These are phyloP conservation scores for Diaporthe velutina DNA, from an alignment of 2,329 filamentous ascomycete genomes.

Conservation along the genomic window DNA sequence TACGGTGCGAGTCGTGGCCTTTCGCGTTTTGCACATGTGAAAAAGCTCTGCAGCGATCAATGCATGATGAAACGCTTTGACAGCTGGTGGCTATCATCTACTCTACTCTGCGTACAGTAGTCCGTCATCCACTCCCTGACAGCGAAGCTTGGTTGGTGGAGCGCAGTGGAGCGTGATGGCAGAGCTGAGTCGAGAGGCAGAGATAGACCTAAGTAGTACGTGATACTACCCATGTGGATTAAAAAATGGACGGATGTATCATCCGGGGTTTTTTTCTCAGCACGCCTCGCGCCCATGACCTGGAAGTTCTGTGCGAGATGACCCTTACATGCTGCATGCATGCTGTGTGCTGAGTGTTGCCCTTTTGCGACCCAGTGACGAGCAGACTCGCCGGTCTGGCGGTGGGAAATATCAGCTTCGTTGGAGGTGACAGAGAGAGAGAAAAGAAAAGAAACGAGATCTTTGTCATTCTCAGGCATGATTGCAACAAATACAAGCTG, in stretches of 20 bases:
- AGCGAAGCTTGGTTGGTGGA: constrained; percentile 19
- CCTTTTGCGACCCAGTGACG: background rate
- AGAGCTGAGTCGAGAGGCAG: constrained; percentile 5
- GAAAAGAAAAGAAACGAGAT: background rate
- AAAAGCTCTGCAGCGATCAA: constrained; percentile 14
- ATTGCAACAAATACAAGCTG: background rate
- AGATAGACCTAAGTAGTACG: background rate
- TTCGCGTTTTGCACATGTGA: constrained; percentile 18
- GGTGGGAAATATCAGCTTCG: background rate
- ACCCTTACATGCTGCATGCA: background rate
- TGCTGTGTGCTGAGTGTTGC: background rate
- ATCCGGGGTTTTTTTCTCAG: background rate
- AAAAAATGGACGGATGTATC: background rate
- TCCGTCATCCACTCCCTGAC: background rate
- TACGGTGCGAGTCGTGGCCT: constrained; percentile 4
- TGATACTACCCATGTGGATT: background rate
- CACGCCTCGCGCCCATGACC: background rate
- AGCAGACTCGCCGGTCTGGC: background rate
- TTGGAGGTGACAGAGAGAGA: background rate
- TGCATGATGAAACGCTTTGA: constrained; percentile 3
- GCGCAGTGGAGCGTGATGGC: background rate
- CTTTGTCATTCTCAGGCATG: background rate
- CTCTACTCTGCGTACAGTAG: background rate
- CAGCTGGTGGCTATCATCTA: background rate
- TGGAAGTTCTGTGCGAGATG: background rate